Evolutionary conservation across 768 basidiomycete species (phyloP).

Genomic region (Rubroboletus satanas): DNA sequence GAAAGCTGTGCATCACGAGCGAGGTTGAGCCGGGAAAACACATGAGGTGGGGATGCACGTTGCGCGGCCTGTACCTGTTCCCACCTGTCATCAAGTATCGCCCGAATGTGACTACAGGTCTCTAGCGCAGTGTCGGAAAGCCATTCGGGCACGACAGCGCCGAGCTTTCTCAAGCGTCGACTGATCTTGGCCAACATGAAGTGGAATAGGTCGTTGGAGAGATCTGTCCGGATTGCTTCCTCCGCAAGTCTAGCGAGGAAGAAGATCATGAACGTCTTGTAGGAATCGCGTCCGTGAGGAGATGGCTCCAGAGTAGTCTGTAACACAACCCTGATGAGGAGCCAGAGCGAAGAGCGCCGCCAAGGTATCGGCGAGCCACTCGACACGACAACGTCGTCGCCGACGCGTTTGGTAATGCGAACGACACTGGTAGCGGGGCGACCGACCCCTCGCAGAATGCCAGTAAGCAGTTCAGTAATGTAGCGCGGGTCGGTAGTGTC

Average conservation of each 20-base stretch:
- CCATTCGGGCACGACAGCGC: conserved; percentile 12
- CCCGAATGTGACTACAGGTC: conserved; percentile 16
- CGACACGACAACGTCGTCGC: conserved; percentile 29
- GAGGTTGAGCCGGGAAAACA: conserved; percentile 20
- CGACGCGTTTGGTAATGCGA: conserved; percentile 32
- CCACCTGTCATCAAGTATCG: conserved; percentile 36
- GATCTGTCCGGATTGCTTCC: conserved; percentile 10
- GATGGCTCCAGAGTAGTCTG: conserved; percentile 29
- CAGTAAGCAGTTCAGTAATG: conserved; percentile 44
- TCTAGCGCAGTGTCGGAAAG: conserved; percentile 5
- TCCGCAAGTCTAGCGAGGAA: conserved; percentile 31
- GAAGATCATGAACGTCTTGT: conserved; percentile 49
- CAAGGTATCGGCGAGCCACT: conserved; percentile 24
- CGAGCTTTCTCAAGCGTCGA: conserved; percentile 37
- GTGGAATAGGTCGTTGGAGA: conserved; percentile 34
- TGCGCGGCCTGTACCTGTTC: conserved; percentile 26
- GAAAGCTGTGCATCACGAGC: conserved; percentile 32
- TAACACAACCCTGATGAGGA: conserved; percentile 32
- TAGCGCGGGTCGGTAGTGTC: conserved; percentile 37
- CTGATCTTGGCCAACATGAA: conserved; percentile 37
- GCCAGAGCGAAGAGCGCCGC: conserved; percentile 37
- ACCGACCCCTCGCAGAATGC: conserved; percentile 38
- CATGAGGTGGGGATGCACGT: conserved; percentile 14
- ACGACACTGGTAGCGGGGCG: conserved; percentile 12
- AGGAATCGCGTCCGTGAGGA: conserved; percentile 20